Evolutionary conservation across 768 basidiomycete species (phyloP), one percentile per base, ranked within the genome.

Genomic region (Rhizopogon sp.): DNA sequence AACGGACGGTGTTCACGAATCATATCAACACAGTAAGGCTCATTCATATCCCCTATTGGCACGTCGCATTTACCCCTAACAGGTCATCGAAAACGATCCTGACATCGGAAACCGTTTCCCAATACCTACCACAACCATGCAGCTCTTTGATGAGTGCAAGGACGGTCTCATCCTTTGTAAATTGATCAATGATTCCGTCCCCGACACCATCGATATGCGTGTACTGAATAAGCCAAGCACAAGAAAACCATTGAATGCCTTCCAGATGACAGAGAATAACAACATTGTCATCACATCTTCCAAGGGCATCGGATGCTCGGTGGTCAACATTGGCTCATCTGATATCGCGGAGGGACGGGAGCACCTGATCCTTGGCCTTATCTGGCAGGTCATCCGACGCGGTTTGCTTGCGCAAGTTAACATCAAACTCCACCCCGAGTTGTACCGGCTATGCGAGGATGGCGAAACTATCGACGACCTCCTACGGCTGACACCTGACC

Each of bases 211-310:
- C 74, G 96, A 98, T 74, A 90, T 85, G 58, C 96, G 97, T 79
- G 97, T 99, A 6, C 79, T 99, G 62, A 98, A 99, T 79, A 96
- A 89, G 70, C 83, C 94, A 0, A 79, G 79, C 3, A 61, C 80
- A 3, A 81, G 83, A 39, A 96, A 93, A 73, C 83, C 90, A 0
- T 79, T 99, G 45, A 99, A 99, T 67, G 92, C 93, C 0, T 99
- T 99, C 83, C 94, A 99, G 66, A 98, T 98, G 64, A 98, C 97
- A 0, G 97, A 99, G 71, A 98, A 98, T 77, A 98, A 99, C 79
- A 99, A 98, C 72, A 97, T 99, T 66, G 96, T 98, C 66, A 97
- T 99, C 72, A 89, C 92, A 11, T 98, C 97, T 25, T 86, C 96
- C 39, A 98, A 98, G 74, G 95, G 90, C 69, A 98, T 99, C 60